Conservation (phyloP, 805 yeast genomes). For the Sugiyamaella valdiviana region DNA sequence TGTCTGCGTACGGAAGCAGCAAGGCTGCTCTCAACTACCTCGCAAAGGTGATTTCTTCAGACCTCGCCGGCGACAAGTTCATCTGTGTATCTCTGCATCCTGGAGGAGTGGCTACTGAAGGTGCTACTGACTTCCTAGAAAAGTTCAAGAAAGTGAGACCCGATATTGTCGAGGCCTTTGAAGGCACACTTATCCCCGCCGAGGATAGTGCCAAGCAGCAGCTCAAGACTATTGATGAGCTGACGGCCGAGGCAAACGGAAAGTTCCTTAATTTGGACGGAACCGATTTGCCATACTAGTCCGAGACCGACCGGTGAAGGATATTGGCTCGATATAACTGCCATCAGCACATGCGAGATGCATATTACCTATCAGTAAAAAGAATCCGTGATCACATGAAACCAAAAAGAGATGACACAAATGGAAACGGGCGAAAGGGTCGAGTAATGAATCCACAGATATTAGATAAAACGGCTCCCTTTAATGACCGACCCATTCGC, state of each 20-base stretch:
- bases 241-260: conserved; percentile 1
- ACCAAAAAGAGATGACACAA: no score
- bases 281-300: not conserved
- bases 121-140: not conserved
- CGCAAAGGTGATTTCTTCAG: conserved; percentile 27
- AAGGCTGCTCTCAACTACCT: conserved; percentile 37
- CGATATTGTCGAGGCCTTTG: not conserved
- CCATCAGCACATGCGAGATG: no score
- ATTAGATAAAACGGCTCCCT: no score
- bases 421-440: no score
- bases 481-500: no score
- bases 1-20: conserved; percentile 33
- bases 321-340: no score
- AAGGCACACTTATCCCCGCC: not conserved
- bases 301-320: no score
- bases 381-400: no score
- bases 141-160: not conserved
- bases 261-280: conserved; percentile 4
- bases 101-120: conserved; percentile 35
- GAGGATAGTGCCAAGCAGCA: conserved; percentile 2
- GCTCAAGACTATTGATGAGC: not conserved
- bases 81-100: conserved; percentile 36
- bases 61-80: conserved; percentile 26
- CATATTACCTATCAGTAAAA: no score
- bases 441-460: no score